Base-by-base conservation (phyloP, 2,329 filamentous ascomycete genomes). In the Truncatella angustata region DNA sequence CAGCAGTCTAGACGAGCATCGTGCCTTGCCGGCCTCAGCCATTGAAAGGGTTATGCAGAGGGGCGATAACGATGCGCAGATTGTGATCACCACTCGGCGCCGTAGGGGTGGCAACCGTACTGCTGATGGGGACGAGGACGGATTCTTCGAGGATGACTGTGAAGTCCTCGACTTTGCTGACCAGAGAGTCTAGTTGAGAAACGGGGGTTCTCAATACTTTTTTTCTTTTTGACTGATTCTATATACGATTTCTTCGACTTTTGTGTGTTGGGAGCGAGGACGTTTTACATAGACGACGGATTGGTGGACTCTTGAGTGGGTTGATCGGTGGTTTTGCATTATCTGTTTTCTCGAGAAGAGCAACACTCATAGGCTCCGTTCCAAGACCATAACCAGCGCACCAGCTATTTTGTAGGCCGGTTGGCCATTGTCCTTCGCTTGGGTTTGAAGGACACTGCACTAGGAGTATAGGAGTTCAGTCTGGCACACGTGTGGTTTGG, bases 121-220 rank as follows among this genome's bases (percentile, higher is more conserved):
- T 34, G 68, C 71, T 14, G 73, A 75, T 26, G 66, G 70, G 35
- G 85, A 85, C 40, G 87, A 90, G 52, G 85, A 87, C 51, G 88
- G 87, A 2, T 95, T 96, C 69, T 96, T 96, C 63, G 91, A 96
- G 70, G 90, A 96, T 66, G 91, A 95, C 65, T 94, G 90, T 60
- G 91, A 96, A 67, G 88, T 96, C 52, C 79, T 96, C 56, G 91
- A 96, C 72, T 95, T 94, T 79, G 89, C 91, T 21, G 83, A 85
- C 62, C 83, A 86, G 70, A 74, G 83, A 66, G 83, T 86, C 28
- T 86, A 66, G 77, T 7, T 32, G 28, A 32, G 28, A 14, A 9
- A 32, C 28, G 7, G 28, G 7, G 9, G 12, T 20, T 21, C 40
- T 44, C n/a, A 39, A n/a, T 39, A n/a, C 7, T 32, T n/a, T n/a